A percentile compares a stretch with the other conserved stretches of the same genome.
phyloP scores from a whole-genome alignment of 2,329 filamentous ascomycete species.

The Talaromyces sp. region DNA sequence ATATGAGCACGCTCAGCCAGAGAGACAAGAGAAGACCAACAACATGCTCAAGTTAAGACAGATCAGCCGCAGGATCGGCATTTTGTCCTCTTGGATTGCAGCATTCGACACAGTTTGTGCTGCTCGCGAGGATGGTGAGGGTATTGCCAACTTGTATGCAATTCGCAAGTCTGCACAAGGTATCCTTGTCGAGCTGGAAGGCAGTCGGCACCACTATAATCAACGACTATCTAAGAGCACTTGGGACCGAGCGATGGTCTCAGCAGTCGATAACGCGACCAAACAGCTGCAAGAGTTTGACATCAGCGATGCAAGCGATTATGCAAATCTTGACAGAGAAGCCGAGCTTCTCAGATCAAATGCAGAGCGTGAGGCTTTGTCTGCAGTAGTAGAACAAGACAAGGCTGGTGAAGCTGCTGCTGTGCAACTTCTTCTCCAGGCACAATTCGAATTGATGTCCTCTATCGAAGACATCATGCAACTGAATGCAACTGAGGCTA shows the following conservation, averaged over 20 bases:
- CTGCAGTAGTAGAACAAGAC: conserved; percentile 80
- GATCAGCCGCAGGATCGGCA: conserved; percentile 79
- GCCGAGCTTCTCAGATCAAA: conserved; percentile 82
- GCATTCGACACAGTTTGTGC: conserved; percentile 86
- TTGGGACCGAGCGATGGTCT: conserved; percentile 87
- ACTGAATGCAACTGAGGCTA: conserved; percentile 82
- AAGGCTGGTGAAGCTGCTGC: conserved; percentile 75
- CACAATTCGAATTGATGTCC: conserved; percentile 88
- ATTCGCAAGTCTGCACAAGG: conserved; percentile 89
- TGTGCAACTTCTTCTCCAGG: conserved; percentile 80
- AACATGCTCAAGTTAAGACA: conserved; percentile 81
- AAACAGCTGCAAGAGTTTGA: conserved; percentile 75
- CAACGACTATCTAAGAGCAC: conserved; percentile 77
- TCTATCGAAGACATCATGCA: conserved; percentile 78
- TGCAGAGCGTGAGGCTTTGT: conserved; percentile 77
- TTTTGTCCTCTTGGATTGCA: conserved; percentile 90
- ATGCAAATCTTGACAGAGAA: conserved; percentile 74
- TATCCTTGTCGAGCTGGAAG: conserved; percentile 84
- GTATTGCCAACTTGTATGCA: conserved; percentile 67
- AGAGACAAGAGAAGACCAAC: conserved; percentile 76
- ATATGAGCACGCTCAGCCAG: conserved; percentile 76
- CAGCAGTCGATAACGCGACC: conserved; percentile 82
- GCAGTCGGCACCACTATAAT: conserved; percentile 86
- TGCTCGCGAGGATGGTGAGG: conserved; percentile 66
- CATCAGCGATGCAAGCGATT: conserved; percentile 66